Conservation (phyloP, 2,329 filamentous ascomycete species). For the Tolypocladium ovalisporum region DNA sequence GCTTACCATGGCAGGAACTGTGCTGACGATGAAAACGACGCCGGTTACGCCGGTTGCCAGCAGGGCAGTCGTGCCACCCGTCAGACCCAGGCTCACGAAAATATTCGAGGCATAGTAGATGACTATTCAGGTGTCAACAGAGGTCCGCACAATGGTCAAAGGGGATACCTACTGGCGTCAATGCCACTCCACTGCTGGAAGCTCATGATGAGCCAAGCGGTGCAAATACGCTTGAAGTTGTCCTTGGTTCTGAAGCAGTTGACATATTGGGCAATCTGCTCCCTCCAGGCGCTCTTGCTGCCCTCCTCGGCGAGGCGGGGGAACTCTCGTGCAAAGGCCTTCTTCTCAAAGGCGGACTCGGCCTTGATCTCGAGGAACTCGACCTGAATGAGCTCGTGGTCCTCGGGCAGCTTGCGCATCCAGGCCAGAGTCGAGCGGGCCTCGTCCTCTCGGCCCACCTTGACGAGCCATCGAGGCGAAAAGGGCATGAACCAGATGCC, state of each 20-base stretch:
- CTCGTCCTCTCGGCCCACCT: constrained; percentile 60
- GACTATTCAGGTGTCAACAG: constrained; percentile 6
- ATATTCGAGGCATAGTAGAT: constrained; percentile 43
- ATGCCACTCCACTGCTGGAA: background rate
- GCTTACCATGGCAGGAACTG: constrained; percentile 17
- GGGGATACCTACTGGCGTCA: constrained; percentile 33
- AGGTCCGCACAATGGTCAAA: background rate
- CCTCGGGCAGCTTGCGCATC: constrained; percentile 49
- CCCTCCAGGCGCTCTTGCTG: constrained; percentile 27
- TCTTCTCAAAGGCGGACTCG: constrained; percentile 66
- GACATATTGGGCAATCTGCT: constrained; percentile 38
- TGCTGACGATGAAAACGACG: constrained; percentile 49
- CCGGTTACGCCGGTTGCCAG: constrained; percentile 62
- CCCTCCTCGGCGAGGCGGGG: constrained; percentile 28
- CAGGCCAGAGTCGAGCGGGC: constrained; percentile 44
- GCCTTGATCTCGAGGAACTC: constrained; percentile 80
- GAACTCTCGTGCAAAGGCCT: constrained; percentile 50
- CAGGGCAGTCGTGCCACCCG: constrained; percentile 49
- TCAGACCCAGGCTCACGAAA: constrained; percentile 41
- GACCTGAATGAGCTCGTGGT: constrained; percentile 58
- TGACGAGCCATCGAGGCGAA: constrained; percentile 65
- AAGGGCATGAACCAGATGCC: constrained; percentile 69
- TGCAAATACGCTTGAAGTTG: constrained; percentile 51
- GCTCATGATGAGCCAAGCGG: constrained; percentile 49
- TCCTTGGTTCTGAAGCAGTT: constrained; percentile 35